Evolutionary conservation across 495 filamentous ascomycete species (phyloP), one percentile per base, ranked within the genome.

Genomic region (Apodospora peruviana): DNA sequence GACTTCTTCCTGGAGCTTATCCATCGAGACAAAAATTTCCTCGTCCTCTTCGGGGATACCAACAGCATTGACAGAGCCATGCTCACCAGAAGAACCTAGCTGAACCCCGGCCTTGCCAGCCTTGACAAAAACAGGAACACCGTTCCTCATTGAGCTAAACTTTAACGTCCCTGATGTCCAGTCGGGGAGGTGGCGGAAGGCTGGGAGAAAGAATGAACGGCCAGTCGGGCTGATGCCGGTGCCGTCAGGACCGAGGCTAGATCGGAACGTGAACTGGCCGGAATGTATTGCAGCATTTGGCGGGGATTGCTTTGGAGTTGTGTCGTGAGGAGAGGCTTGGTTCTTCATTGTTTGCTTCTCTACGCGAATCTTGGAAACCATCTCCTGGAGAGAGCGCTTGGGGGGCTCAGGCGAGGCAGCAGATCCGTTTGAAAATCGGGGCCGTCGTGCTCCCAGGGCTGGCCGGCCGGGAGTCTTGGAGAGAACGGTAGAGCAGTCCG

Each of bases 1-100:
- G 43, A 77, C 67, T 48, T 77, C 73, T 24, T 74, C 70, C 43
- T 69, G 72, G 70, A 77, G 74, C 71, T 74, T 77, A 73, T 77
- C 73, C 61, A 75, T 57, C 10, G 72, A 74, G 21, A 74, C 72
- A 44, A 77, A 75, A 24, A 77, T 74, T 40, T 72, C 61, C 58
- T 70, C 67, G 48, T 77, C 73, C 43, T 75, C 73, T 42, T 71
- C 60, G 34, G 65, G 63, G 21, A 75, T 64, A 22, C 59, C 52
- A 20, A 72, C 55, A 0, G 45, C 61, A 45, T 71, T 69, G 10
- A 76, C 47, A 14, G 67, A 59, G 8, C 55, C 67, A 42, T 75
- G 70, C 19, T 65, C 50, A 19, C 64, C 56, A 1, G 55, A 52
- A 34, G 55, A 56, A 20, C 46, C 48, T 4, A 62, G 47, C 9